These are phyloP conservation scores for Cardamine chenopodiifolia DNA, from an alignment of 345 rosid genomes.

Conservation along the genomic window DNA sequence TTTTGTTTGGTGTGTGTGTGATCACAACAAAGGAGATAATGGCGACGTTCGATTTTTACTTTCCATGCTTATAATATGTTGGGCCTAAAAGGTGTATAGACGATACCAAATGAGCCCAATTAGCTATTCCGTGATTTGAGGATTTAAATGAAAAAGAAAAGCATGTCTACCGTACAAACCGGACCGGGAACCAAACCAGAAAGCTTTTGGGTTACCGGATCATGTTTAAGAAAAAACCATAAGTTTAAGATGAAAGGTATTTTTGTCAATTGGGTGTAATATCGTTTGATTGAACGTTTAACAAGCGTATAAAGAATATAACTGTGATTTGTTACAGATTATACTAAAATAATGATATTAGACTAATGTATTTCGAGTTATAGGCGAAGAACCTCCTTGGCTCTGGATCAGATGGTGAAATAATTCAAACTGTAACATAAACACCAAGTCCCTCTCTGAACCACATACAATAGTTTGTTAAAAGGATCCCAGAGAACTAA, in stretches of 20 bases:
- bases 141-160: neutral
- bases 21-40: constrained; percentile 19
- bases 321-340: neutral
- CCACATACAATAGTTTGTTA: neutral
- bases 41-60: neutral
- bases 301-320: no score
- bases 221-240: no score
- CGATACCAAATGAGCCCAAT: neutral
- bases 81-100: neutral
- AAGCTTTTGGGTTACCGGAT: neutral
- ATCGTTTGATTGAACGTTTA: no score
- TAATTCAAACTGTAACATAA: neutral
- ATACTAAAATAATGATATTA: no score
- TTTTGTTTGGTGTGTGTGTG: neutral
- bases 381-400: neutral
- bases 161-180: neutral
- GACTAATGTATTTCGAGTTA: no score
- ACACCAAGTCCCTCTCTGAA: neutral
- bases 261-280: no score
- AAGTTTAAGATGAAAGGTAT: no score
- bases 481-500: neutral
- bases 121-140: neutral
- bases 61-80: neutral
- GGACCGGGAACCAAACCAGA: neutral
- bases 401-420: neutral